These are phyloP conservation scores for Aspergillus haitiensis DNA, from an alignment of 495 filamentous ascomycete genomes.

Conservation along the genomic window DNA sequence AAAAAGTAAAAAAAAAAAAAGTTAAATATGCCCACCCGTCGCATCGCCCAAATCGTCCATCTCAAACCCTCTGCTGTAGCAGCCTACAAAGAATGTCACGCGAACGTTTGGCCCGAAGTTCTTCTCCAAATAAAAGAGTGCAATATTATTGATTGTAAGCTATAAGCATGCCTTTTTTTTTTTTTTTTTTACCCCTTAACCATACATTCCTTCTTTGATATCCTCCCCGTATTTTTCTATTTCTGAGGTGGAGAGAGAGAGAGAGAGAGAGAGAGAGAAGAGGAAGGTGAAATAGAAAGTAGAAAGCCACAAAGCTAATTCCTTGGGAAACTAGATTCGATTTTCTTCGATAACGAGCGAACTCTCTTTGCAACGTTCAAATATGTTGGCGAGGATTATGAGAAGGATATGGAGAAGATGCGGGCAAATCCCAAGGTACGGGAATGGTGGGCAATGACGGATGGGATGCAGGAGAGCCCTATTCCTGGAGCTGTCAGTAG, in stretches of 20 bases:
- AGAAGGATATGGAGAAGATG: slow-evolving; percentile 72
- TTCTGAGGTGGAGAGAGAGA: no score
- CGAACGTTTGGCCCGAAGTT: slow-evolving; percentile 72
- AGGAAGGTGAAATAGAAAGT: not conserved
- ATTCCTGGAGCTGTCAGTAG: slow-evolving; percentile 63
- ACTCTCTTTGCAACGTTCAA: slow-evolving; percentile 74
- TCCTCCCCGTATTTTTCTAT: not conserved
- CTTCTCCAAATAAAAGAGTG: slow-evolving; percentile 69
- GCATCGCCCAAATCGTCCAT: slow-evolving; percentile 68
- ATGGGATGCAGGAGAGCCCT: slow-evolving; percentile 64
- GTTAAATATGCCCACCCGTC: slow-evolving; percentile 29
- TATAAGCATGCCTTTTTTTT: not conserved
- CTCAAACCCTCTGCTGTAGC: slow-evolving; percentile 63
- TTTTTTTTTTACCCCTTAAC: not conserved
- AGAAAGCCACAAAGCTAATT: not conserved
- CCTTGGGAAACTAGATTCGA: slow-evolving; percentile 51
- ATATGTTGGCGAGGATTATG: slow-evolving; percentile 68
- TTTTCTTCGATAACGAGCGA: slow-evolving; percentile 63
- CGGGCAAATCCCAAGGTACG: slow-evolving; percentile 64
- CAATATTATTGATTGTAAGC: slow-evolving; percentile 68
- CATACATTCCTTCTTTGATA: not conserved
- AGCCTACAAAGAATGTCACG: slow-evolving; percentile 71
- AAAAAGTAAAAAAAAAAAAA: slow-evolving; percentile 1
- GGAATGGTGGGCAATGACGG: slow-evolving; percentile 80
- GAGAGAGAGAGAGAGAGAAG: no score